Evolutionary conservation across 129 eudicot species (phyloP), one percentile per base, ranked within the genome.

Genomic region (Scalesia atractyloides): DNA sequence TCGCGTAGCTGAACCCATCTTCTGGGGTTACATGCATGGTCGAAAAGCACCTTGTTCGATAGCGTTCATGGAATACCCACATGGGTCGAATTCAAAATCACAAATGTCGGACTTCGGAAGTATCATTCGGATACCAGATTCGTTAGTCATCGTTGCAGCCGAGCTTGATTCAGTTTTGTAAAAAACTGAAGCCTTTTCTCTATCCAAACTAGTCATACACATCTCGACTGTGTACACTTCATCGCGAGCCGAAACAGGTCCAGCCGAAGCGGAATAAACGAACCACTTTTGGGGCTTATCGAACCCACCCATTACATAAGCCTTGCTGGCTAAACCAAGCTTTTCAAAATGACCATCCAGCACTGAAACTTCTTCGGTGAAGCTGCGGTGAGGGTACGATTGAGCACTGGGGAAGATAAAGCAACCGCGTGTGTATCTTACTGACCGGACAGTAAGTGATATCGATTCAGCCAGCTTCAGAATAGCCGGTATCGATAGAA

Each of bases 51-150:
- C 73, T 18, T 82, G 90, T 59, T 93, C 98, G 53, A 93, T 82
- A 1, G 92, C 85, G 13, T 93, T 87, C 96, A 93, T 89, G 48
- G 95, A 89, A 66, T 93, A 93, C n/a, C 98, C 98, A 77, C 98
- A 93, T 1, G 98, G 98, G 2, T 92, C 98, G 53, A 92, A 92
- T 65, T 89, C 95, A 62, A 92, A 92, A 54, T 89, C 98, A 34
- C 98, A 87, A 12, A 92, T 92, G 8, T 86, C 52, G 0, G 96
- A 92, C 0, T 92, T 39, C 0, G 98, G 96, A 44, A 92, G 87
- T 15, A 87, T 89, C 52, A 62, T 82, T 17, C 87, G 75, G 22
- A 92, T 89, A 24, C 95, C 90, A 14, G 96, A 92, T 3, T 62
- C 68, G 2, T 74, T 54, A 20, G 98, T 92, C 98, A 92, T 87